Conservation (phyloP, 2,329 filamentous ascomycete genomes). For the Aspergillus bombycis region DNA sequence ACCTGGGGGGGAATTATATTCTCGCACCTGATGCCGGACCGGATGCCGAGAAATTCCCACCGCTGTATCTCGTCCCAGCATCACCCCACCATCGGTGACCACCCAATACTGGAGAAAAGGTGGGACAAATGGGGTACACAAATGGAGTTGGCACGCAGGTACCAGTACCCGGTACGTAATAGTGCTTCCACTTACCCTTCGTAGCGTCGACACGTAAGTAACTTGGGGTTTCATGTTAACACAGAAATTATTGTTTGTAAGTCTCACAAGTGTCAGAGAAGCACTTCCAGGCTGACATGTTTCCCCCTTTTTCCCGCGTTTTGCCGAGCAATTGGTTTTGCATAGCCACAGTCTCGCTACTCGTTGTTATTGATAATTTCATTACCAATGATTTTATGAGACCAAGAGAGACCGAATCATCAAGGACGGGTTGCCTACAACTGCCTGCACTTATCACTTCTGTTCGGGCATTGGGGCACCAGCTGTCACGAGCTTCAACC, state of each 20-base stretch:
- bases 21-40: constrained; percentile 17
- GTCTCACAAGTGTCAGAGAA: constrained; percentile 1
- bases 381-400: neutral
- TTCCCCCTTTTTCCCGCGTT: constrained; percentile 5
- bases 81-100: constrained; percentile 12
- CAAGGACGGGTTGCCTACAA: neutral
- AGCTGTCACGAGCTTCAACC: constrained; percentile 12
- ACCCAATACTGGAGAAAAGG: constrained; percentile 16
- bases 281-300: neutral
- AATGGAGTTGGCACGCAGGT: constrained; percentile 24
- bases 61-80: neutral
- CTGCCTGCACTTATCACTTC: neutral
- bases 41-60: constrained; percentile 21
- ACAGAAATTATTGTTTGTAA: neutral
- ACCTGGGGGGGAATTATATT: neutral
- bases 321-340: constrained; percentile 7
- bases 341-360: neutral
- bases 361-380: neutral
- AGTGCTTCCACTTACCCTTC: neutral
- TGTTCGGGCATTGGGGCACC: neutral
- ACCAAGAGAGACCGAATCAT: too few relatives aligned
- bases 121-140: constrained; percentile 21
- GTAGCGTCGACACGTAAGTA: constrained; percentile 6
- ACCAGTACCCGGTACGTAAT: constrained; percentile 20
- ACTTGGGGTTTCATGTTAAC: constrained; percentile 10